phyloP scores from a whole-genome alignment of 1,284 basidiomycete species.

The Sporisorium reilianum region DNA sequence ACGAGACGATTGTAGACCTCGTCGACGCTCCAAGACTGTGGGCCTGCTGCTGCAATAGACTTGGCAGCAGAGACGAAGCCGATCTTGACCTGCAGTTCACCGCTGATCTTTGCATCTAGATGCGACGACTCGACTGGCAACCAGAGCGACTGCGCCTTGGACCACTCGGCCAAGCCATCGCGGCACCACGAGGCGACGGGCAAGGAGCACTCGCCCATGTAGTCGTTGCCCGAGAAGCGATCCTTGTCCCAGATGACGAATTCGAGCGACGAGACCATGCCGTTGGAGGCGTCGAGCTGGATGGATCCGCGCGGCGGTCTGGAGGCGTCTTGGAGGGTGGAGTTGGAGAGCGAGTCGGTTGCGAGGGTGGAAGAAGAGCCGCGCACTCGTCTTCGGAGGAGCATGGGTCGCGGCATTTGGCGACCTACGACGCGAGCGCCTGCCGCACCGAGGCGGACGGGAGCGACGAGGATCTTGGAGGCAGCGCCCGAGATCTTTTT shows the following conservation, averaged over 20 bases:
- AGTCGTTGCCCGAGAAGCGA: conserved; percentile 79
- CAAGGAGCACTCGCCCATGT: conserved; percentile 87
- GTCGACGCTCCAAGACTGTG: conserved; percentile 35
- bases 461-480: conserved; percentile 53
- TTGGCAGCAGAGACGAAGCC: conserved; percentile 46
- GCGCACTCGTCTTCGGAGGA: conserved; percentile 24
- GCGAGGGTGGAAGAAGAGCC: conserved; percentile 10
- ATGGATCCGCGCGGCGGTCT: conserved; percentile 45
- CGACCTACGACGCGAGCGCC: conserved; percentile 55
- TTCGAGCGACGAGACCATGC: conserved; percentile 73
- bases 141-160: conserved; percentile 46
- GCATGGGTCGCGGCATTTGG: conserved; percentile 58
- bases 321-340: conserved; percentile 9
- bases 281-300: conserved; percentile 49
- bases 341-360: conserved; percentile 7
- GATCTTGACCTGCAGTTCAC: conserved; percentile 57
- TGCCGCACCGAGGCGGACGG: conserved; percentile 55
- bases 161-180: conserved; percentile 38
- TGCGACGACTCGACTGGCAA: conserved; percentile 55
- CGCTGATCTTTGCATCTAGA: conserved; percentile 45
- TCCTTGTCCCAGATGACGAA: conserved; percentile 95
- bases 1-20: conserved; percentile 52
- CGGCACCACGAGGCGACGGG: conserved; percentile 84
- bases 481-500: conserved; percentile 48
- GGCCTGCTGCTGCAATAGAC: conserved; percentile 3